Evolutionary conservation across 805 yeast genomes (phyloP).

Genomic region (Cyberlindnera xylosilytica): DNA sequence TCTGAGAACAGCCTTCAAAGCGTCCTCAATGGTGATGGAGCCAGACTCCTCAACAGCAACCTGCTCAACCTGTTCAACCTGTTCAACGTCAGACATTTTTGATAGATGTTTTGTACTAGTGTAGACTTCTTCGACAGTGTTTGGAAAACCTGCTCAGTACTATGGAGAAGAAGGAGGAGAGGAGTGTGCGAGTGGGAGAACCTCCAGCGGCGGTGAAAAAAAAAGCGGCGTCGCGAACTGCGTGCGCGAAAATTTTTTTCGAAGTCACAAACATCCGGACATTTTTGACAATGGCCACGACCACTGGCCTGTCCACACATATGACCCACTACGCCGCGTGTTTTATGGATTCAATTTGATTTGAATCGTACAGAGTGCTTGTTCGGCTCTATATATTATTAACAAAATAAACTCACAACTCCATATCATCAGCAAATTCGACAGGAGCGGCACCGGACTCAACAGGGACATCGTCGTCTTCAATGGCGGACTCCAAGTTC

Average conservation of each 20-base stretch:
- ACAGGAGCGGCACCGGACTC: slow-evolving; percentile 30
- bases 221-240: slow-evolving; percentile 1
- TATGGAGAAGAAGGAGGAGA: slow-evolving; percentile 11
- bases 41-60: slow-evolving; percentile 85
- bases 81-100: slow-evolving; percentile 85
- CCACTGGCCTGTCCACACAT: too few species aligned
- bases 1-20: slow-evolving; percentile 96
- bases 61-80: slow-evolving; percentile 78
- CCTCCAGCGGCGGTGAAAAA: background rate
- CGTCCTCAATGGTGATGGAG: slow-evolving; percentile 95
- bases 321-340: too few species aligned
- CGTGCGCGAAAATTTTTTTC: slow-evolving; percentile 14
- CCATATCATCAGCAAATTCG: slow-evolving; percentile 38
- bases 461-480: slow-evolving; percentile 20
- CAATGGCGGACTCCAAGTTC: slow-evolving; percentile 20
- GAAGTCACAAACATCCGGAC: slow-evolving; percentile 18
- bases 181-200: background rate
- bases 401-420: slow-evolving; percentile 15
- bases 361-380: background rate
- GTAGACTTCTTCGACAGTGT: slow-evolving; percentile 73
- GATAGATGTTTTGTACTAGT: slow-evolving; percentile 15
- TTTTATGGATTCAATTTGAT: too few species aligned
- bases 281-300: background rate
- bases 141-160: slow-evolving; percentile 53
- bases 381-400: too few species aligned